Evolutionary conservation across 306 rosid species (phyloP).

Genomic region (Mimosa bimucronata): DNA sequence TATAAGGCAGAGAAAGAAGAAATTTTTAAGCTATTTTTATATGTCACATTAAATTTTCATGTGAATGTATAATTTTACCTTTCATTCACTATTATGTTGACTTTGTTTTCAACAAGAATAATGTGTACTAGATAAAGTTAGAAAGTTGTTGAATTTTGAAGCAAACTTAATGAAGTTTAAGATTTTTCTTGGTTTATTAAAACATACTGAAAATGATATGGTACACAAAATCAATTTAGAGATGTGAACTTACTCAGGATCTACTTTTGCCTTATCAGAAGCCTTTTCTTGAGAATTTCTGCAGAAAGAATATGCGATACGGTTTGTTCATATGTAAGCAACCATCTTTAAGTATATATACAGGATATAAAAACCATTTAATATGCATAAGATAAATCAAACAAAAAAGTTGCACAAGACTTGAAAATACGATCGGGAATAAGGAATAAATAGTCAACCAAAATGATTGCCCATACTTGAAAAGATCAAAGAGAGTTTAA

Average conservation of each 20-base stretch:
- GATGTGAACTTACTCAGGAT: conserved; percentile 55
- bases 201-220: not conserved
- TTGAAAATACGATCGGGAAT: not conserved
- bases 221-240: not conserved
- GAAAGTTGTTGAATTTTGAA: not conserved
- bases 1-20: no score
- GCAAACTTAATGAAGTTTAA: no score
- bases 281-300: conserved; percentile 53
- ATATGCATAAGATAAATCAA: conserved; percentile 13
- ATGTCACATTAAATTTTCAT: no score
- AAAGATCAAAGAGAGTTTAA: conserved; percentile 14
- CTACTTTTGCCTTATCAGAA: conserved; percentile 44
- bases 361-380: not conserved
- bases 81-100: no score
- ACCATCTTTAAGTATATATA: not conserved
- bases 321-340: not conserved
- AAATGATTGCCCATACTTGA: conserved; percentile 11
- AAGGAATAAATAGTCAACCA: conserved; percentile 14
- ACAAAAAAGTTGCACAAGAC: conserved; percentile 1
- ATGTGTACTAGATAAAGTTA: no score
- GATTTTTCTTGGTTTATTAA: no score
- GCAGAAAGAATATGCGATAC: conserved; percentile 40
- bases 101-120: no score
- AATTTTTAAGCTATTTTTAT: no score
- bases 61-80: no score